A percentile compares a stretch with the other conserved stretches of the same genome.
These are phyloP conservation scores for Stephanocyclus meneghinianus DNA, from an alignment of 352 stramenopile species.

Conservation along the genomic window DNA sequence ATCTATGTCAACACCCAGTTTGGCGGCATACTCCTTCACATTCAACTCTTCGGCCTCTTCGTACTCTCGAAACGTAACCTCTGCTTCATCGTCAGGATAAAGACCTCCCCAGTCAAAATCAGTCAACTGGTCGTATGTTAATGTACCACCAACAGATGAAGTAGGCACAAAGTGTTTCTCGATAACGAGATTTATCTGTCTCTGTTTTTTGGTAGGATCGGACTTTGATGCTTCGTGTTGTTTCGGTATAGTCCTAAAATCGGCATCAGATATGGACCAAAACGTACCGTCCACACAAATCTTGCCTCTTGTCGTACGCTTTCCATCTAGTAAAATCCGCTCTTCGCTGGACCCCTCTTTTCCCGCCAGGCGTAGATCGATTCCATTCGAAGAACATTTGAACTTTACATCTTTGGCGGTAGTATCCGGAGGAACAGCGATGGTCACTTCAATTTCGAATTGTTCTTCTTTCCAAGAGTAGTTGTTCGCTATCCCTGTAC, in stretches of 20 bases:
- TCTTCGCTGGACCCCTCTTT: slow-evolving; percentile 25
- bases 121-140: slow-evolving; percentile 52
- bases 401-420: slow-evolving; percentile 73
- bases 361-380: slow-evolving; percentile 47
- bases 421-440: slow-evolving; percentile 65
- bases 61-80: slow-evolving; percentile 71
- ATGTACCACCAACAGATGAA: slow-evolving; percentile 14
- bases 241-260: not conserved
- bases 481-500: slow-evolving; percentile 57
- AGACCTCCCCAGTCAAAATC: slow-evolving; percentile 81
- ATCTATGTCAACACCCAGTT: slow-evolving; percentile 80
- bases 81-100: slow-evolving; percentile 71
- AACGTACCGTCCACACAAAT: slow-evolving; percentile 77
- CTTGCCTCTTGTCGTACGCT: slow-evolving; percentile 59
- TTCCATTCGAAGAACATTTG: slow-evolving; percentile 54
- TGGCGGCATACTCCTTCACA: slow-evolving; percentile 75
- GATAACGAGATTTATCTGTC: slow-evolving; percentile 70
- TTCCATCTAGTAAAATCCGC: slow-evolving; percentile 63
- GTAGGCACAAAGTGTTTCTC: slow-evolving; percentile 66
- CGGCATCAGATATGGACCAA: slow-evolving; percentile 67
- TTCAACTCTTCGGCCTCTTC: slow-evolving; percentile 76
- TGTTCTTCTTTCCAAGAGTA: slow-evolving; percentile 80
- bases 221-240: not conserved
- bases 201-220: not conserved
- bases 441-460: slow-evolving; percentile 78